A percentile compares a stretch with the other conserved stretches of the same genome.
phyloP scores from a whole-genome alignment of 2,329 filamentous ascomycete species.

The Aspergillus sp. region DNA sequence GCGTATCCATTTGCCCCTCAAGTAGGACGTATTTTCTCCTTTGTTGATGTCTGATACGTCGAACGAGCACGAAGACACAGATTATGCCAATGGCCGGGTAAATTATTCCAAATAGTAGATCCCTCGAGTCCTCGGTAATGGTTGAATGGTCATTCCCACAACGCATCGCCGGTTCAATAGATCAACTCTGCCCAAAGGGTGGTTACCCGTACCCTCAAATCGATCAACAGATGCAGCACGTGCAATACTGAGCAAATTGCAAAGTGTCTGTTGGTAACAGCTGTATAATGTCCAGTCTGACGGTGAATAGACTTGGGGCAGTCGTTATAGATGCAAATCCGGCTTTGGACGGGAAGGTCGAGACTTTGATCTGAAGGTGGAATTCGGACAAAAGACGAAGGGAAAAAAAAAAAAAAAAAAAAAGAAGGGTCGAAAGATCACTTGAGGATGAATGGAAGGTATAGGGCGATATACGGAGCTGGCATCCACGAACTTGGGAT shows the following conservation, averaged over 20 bases:
- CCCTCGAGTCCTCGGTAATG: constrained; percentile 10
- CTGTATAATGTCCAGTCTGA: neutral
- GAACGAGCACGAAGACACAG: constrained; percentile 18
- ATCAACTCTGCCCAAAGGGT: constrained; percentile 5
- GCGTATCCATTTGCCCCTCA: constrained; percentile 22
- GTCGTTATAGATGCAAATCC: neutral
- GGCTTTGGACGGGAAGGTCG: neutral
- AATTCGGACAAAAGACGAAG: neutral
- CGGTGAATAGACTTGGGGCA: neutral
- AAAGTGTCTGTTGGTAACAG: neutral
- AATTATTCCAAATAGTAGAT: constrained; percentile 16
- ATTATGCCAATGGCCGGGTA: constrained; percentile 17
- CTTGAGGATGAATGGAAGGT: neutral
- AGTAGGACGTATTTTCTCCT: constrained; percentile 11
- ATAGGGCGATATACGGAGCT: neutral
- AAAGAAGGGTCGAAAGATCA: neutral
- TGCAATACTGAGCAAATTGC: neutral
- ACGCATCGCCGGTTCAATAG: constrained; percentile 17
- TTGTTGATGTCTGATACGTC: constrained; percentile 19
- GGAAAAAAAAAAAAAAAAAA: neutral
- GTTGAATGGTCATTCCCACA: constrained; percentile 11
- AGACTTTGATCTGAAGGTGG: neutral
- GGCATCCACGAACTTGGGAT: neutral
- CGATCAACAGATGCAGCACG: neutral
- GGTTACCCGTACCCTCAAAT: neutral